A percentile compares a stretch with the other conserved stretches of the same genome.
Evolutionary conservation across 306 rosid species (phyloP).

Genomic region (Medicago ruthenica): DNA sequence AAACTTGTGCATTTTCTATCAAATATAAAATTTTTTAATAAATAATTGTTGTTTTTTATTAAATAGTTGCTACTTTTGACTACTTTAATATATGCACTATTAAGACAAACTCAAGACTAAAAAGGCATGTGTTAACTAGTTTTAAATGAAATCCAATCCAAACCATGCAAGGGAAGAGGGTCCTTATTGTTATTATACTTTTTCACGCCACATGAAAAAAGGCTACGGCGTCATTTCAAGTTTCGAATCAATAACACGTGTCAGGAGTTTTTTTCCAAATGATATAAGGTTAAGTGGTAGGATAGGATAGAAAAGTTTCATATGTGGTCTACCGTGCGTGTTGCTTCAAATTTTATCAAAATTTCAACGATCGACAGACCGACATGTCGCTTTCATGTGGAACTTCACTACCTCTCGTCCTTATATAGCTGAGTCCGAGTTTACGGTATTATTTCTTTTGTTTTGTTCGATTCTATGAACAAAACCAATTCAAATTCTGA

Average conservation of each 20-base stretch:
- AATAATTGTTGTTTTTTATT: no score
- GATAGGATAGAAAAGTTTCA: conserved; percentile 1
- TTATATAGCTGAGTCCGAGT: no score
- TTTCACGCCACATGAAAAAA: conserved; percentile 18
- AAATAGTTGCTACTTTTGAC: no score
- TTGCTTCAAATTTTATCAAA: not conserved
- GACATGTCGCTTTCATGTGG: not conserved
- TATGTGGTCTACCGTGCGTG: not conserved
- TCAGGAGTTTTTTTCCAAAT: not conserved
- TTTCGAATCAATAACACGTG: conserved; percentile 37
- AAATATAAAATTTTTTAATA: no score
- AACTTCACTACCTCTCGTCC: not conserved
- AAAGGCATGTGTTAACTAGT: no score
- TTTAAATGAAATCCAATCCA: no score
- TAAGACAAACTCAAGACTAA: no score
- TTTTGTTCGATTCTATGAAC: no score
- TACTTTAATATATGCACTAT: no score
- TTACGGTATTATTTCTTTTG: no score
- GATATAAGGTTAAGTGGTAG: not conserved
- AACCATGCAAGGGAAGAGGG: not conserved
- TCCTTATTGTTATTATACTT: not conserved
- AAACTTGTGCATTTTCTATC: no score
- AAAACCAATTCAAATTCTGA: no score
- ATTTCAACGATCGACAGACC: not conserved
- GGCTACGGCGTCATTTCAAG: conserved; percentile 3